A percentile compares a stretch with the other conserved stretches of the same genome.
Conservation (phyloP, 176 grass and related monocot species). For the Hsuehochloa calcarea region DNA sequence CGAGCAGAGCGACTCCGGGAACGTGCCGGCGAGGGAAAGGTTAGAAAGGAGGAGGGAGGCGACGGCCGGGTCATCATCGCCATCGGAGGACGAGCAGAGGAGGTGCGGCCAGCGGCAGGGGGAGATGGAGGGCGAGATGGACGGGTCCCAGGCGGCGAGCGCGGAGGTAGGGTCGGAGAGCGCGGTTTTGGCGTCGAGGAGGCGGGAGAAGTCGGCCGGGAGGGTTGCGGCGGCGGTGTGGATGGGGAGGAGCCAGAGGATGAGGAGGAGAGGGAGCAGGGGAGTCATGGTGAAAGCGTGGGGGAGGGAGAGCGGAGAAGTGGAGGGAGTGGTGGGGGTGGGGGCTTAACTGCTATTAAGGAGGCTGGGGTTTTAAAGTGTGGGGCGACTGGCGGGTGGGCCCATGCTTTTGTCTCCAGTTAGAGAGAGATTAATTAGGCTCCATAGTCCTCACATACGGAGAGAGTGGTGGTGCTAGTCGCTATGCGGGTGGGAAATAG, state of each 20-base stretch:
- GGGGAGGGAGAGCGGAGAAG: neutral
- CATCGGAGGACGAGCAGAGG: conserved; percentile 31
- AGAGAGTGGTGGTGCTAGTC: too few relatives aligned
- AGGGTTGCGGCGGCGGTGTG: neutral
- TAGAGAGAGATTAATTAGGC: neutral
- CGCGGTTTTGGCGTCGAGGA: conserved; percentile 18
- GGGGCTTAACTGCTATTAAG: neutral
- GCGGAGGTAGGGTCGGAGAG: conserved; percentile 42
- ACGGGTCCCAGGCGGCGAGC: conserved; percentile 35
- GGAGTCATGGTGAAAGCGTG: conserved; percentile 39
- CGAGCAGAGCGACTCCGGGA: conserved; percentile 38
- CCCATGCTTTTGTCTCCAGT: neutral
- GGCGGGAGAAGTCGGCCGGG: neutral
- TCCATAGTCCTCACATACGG: too few relatives aligned
- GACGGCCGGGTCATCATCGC: neutral
- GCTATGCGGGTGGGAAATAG: too few relatives aligned
- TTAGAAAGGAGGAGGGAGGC: conserved; percentile 52
- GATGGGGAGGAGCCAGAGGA: conserved; percentile 24
- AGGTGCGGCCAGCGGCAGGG: conserved; percentile 58
- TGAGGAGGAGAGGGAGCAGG: conserved; percentile 27
- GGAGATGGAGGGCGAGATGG: conserved; percentile 17
- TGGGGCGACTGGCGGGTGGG: neutral
- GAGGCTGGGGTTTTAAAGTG: neutral
- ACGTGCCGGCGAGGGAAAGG: conserved; percentile 48
- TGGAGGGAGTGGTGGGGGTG: neutral